Evolutionary conservation across 2,329 filamentous ascomycete genomes (phyloP), one percentile per base, ranked within the genome.

Genomic region (Neospermospora avenae): DNA sequence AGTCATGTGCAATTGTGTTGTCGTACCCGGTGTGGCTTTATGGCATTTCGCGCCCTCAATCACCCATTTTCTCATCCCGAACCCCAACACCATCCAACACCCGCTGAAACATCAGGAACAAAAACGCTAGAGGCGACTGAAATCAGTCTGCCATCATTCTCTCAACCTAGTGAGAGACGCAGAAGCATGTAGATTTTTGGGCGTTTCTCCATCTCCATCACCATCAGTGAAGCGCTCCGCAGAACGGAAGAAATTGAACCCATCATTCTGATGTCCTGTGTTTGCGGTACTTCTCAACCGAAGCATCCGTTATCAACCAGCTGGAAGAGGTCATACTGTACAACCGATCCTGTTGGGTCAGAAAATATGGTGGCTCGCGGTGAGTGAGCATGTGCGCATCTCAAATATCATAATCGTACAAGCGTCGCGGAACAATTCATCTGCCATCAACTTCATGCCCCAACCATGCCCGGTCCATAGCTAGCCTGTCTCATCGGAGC

Each of bases 401-500:
- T 37, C 48, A 24, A 57, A 57, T 57, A 57, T 48, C 42, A n/a
- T 57, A 57, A 57, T 48, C 42, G 24, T 57, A 57, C 55, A 57
- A 48, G 13, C 28, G 20, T 24, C 25, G n/a, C n/a, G 28, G 13
- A 5, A 6, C 11, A 6, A 14, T 4, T 16, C 8, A 42, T 57
- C 44, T 49, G 5, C 7, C 13, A 14, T 25, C 42, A 31, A 49
- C 20, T 20, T 57, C 55, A 57, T 39, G 55, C 55, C 22, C 55
- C 55, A 28, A 57, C 55, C 55, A 57, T 83, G 57, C 82, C 82
- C 58, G 82, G 79, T 28, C 83, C 81, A 68, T 84, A 85, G 70
- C 78, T 81, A 48, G 66, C 68, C 35, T 73, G 70, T 7, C 71
- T 68, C 59, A 70, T 66, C 13, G 67, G 48, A 35, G 63, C 61